Conservation (phyloP, 1,139 yeast genomes). For the Wickerhamiella pararugosa region DNA sequence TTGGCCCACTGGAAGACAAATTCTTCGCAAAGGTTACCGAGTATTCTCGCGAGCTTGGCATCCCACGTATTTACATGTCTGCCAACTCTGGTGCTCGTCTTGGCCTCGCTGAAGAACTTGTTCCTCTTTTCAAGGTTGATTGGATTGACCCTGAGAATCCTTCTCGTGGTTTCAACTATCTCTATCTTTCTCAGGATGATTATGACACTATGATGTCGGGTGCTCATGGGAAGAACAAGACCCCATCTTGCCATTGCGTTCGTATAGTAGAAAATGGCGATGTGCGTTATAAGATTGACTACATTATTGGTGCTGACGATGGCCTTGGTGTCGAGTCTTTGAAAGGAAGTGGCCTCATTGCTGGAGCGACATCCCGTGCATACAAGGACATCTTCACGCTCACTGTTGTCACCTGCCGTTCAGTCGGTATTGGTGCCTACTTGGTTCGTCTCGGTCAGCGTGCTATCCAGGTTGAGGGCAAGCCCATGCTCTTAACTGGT, state of each 20-base stretch:
- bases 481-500: constrained; percentile 95
- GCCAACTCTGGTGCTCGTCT: constrained; percentile 99
- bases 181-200: constrained; percentile 64
- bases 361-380: constrained; percentile 96
- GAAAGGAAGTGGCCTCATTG: constrained; percentile 94
- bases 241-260: constrained; percentile 34
- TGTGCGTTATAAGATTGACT: constrained; percentile 61
- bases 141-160: constrained; percentile 74
- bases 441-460: constrained; percentile 96
- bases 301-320: constrained; percentile 86
- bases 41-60: constrained; percentile 74
- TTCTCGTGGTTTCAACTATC: constrained; percentile 76
- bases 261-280: constrained; percentile 73
- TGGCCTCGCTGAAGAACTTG: constrained; percentile 91
- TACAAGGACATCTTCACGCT: constrained; percentile 94
- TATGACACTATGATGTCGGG: constrained; percentile 44
- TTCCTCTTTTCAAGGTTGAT: constrained; percentile 78
- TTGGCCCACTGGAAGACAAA: constrained; percentile 92
- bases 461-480: constrained; percentile 97
- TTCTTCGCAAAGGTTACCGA: constrained; percentile 89
- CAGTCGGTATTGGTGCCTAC: constrained; percentile 99
- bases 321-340: constrained; percentile 98
- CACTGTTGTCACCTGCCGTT: constrained; percentile 92
- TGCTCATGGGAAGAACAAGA: constrained; percentile 20
- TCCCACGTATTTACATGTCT: constrained; percentile 87